phyloP scores from a whole-genome alignment of 108 stramenopile species.

The Fistulifera pelliculosa region DNA sequence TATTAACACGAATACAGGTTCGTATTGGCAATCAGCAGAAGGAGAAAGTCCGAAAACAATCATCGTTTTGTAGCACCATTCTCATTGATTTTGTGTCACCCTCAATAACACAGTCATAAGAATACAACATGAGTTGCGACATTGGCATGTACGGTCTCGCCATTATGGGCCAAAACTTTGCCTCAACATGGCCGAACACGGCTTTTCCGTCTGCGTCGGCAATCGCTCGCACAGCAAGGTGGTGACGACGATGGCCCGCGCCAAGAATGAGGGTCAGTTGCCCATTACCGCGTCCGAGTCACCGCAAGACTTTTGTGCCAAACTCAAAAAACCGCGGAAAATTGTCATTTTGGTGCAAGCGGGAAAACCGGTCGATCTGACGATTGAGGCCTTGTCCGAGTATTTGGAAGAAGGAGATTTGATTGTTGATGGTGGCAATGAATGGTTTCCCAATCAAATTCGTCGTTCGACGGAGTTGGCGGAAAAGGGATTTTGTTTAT shows the following conservation, averaged over 20 bases:
- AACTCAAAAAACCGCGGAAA: slow-evolving; percentile 84
- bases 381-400: slow-evolving; percentile 71
- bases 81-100: not conserved
- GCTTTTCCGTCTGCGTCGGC: slow-evolving; percentile 89
- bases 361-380: slow-evolving; percentile 92
- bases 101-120: too few species aligned
- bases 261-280: slow-evolving; percentile 87
- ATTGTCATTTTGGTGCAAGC: slow-evolving; percentile 94
- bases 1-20: too few species aligned
- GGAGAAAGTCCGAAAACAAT: too few species aligned
- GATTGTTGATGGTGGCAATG: slow-evolving; percentile 97
- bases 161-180: slow-evolving; percentile 99
- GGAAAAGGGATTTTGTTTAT: slow-evolving; percentile 88
- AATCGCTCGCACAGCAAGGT: slow-evolving; percentile 93
- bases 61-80: not conserved
- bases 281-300: slow-evolving; percentile 75
- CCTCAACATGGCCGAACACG: slow-evolving; percentile 90
- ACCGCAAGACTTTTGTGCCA: slow-evolving; percentile 63
- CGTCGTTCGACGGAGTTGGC: slow-evolving; percentile 82
- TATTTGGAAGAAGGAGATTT: slow-evolving; percentile 90
- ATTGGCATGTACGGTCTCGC: slow-evolving; percentile 96
- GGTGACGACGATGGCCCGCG: slow-evolving; percentile 86
- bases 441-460: slow-evolving; percentile 97
- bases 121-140: slow-evolving; percentile 69
- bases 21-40: too few species aligned